Evolutionary conservation across 2,329 filamentous ascomycete species (phyloP).

Genomic region (Talaromyces piceae): DNA sequence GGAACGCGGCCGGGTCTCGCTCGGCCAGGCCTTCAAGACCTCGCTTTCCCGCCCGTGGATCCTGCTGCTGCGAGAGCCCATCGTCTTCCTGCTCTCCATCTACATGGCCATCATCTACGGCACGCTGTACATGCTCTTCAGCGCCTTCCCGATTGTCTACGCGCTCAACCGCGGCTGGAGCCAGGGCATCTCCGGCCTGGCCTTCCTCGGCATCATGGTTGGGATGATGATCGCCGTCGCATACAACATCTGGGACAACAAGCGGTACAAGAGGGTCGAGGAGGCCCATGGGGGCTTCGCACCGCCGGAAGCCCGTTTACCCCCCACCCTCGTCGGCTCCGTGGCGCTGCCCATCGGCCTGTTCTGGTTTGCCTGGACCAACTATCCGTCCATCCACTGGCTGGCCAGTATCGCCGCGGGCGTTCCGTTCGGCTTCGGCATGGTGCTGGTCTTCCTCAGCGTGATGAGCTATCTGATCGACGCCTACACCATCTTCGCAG

Average conservation of each 20-base stretch:
- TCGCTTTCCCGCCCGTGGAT: constrained; percentile 44
- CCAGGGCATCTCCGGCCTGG: constrained; percentile 40
- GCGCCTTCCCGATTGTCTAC: constrained; percentile 46
- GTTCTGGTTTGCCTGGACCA: constrained; percentile 57
- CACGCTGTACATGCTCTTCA: constrained; percentile 47
- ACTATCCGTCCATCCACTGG: constrained; percentile 37
- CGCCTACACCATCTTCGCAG: constrained; percentile 38
- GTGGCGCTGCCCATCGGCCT: constrained; percentile 49
- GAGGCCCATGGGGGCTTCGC: constrained; percentile 48
- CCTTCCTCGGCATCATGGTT: constrained; percentile 44
- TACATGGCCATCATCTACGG: constrained; percentile 48
- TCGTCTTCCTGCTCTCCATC: constrained; percentile 42
- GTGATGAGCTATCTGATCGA: constrained; percentile 39
- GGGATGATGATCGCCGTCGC: constrained; percentile 33
- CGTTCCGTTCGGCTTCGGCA: constrained; percentile 36
- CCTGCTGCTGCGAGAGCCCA: constrained; percentile 44
- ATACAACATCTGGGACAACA: constrained; percentile 38
- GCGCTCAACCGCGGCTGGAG: constrained; percentile 39
- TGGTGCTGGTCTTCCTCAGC: constrained; percentile 35
- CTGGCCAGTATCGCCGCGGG: constrained; percentile 30
- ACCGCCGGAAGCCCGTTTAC: constrained; percentile 52
- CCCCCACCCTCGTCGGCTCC: constrained; percentile 43
- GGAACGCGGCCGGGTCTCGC: constrained; percentile 36
- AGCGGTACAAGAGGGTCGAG: constrained; percentile 33
- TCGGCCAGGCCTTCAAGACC: constrained; percentile 36